Evolutionary conservation across 495 filamentous ascomycete genomes (phyloP).

Genomic region (Astrocystis sublimbata): DNA sequence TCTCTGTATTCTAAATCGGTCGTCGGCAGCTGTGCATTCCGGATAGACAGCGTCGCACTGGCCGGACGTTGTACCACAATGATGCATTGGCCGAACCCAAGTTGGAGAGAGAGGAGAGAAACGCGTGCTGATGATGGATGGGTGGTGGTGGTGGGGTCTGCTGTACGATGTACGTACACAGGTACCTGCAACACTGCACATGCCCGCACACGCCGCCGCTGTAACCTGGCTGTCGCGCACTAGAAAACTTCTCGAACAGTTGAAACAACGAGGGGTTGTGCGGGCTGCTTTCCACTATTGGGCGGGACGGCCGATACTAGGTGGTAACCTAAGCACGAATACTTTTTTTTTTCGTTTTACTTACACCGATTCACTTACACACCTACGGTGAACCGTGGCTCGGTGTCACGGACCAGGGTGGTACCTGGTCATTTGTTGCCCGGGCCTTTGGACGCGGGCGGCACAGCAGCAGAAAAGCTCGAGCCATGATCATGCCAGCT

Average conservation of each 20-base stretch:
- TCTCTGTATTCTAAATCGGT: conserved; percentile 6
- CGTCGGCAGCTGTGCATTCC: conserved; percentile 1
- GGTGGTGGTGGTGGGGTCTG: neutral
- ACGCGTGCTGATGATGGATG: too few species aligned
- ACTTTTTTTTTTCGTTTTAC: too few species aligned
- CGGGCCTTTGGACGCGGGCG: neutral
- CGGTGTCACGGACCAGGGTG: neutral
- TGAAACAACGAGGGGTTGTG: conserved; percentile 12
- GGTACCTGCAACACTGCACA: too few species aligned
- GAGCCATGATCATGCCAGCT: conserved; percentile 1
- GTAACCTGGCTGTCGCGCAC: too few species aligned
- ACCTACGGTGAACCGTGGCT: neutral
- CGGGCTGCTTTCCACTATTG: neutral
- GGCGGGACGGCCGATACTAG: conserved; percentile 2
- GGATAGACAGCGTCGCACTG: neutral
- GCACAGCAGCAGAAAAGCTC: neutral
- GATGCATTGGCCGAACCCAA: neutral
- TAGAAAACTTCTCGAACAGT: conserved; percentile 14
- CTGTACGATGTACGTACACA: neutral
- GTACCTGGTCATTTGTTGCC: neutral
- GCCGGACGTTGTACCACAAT: neutral
- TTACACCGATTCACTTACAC: too few species aligned
- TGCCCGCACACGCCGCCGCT: too few species aligned
- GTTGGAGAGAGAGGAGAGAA: conserved; percentile 2
- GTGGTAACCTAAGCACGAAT: too few species aligned